These are phyloP conservation scores for Globisporangium ultimum DNA, from an alignment of 352 stramenopile species.

Conservation along the genomic window DNA sequence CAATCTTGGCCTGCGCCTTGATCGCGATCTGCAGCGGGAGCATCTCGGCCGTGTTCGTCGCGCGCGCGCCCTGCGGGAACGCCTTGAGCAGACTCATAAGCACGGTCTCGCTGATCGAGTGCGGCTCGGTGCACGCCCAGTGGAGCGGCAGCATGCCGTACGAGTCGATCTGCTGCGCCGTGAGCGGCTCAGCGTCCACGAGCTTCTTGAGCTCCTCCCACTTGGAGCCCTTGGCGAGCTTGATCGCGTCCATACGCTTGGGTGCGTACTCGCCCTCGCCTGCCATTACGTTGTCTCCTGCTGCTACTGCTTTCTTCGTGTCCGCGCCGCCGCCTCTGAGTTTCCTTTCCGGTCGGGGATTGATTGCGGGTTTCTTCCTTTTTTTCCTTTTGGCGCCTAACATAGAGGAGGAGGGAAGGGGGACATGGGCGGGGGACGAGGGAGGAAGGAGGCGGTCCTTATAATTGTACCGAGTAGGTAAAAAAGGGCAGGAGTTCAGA, in stretches of 20 bases:
- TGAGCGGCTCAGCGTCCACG: slow-evolving; percentile 63
- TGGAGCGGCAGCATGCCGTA: slow-evolving; percentile 88
- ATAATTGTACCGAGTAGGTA: too few relatives aligned
- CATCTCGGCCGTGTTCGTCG: slow-evolving; percentile 80
- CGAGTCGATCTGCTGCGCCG: slow-evolving; percentile 75
- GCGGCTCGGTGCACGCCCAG: slow-evolving; percentile 83
- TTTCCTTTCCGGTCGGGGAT: too few relatives aligned
- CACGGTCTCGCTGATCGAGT: slow-evolving; percentile 68
- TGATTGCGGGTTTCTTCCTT: too few relatives aligned
- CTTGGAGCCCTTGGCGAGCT: slow-evolving; percentile 75
- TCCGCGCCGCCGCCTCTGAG: too few relatives aligned
- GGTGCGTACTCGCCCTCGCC: slow-evolving; percentile 26
- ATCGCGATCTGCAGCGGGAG: slow-evolving; percentile 86
- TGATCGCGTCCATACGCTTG: slow-evolving; percentile 80
- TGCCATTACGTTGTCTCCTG: not conserved
- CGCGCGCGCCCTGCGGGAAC: slow-evolving; percentile 58
- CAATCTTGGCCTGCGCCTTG: slow-evolving; percentile 82
- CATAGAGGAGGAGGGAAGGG: too few relatives aligned
- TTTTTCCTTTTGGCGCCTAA: too few relatives aligned
- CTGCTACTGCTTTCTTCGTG: too few relatives aligned
- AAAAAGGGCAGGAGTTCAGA: too few relatives aligned
- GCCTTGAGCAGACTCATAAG: slow-evolving; percentile 80
- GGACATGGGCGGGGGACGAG: too few relatives aligned
- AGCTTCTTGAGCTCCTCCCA: slow-evolving; percentile 78
- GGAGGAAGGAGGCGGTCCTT: too few relatives aligned